Percentiles rank a stretch among this genome's conserved stretches.
Conservation (phyloP, 1,284 basidiomycete species). For the Heterobasidion occidentale region DNA sequence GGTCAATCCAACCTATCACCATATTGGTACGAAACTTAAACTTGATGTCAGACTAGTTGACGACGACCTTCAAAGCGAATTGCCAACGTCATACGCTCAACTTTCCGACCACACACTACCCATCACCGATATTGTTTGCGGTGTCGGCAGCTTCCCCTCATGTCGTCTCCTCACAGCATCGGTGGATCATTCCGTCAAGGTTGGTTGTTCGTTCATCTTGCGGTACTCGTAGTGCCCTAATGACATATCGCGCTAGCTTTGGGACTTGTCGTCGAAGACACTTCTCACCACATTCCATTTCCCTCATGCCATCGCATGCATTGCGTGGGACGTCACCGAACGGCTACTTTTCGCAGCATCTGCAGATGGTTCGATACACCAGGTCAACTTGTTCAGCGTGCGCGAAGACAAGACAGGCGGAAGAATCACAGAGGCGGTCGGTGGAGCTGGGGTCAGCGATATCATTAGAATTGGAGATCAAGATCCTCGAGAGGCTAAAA, state of each 20-base stretch:
- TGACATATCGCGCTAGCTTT: conserved; percentile 41
- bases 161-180: conserved; percentile 78
- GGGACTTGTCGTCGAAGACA: conserved; percentile 72
- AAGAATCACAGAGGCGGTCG: conserved; percentile 58
- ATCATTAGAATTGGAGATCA: conserved; percentile 57
- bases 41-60: conserved; percentile 55
- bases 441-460: conserved; percentile 66
- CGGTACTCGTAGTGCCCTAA: conserved; percentile 2
- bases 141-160: conserved; percentile 72
- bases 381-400: conserved; percentile 74
- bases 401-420: conserved; percentile 37
- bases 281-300: conserved; percentile 85
- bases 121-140: conserved; percentile 76
- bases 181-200: conserved; percentile 90
- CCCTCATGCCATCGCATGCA: conserved; percentile 58
- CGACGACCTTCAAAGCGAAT: conserved; percentile 59
- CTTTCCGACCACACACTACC: conserved; percentile 90
- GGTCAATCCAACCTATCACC: conserved; percentile 36
- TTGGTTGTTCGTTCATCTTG: conserved; percentile 21
- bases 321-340: conserved; percentile 81
- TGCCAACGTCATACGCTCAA: conserved; percentile 71
- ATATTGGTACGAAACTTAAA: background rate
- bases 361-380: conserved; percentile 63
- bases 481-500: conserved; percentile 33
- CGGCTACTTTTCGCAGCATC: conserved; percentile 84